Evolutionary conservation across 257 asterid species (phyloP).

Genomic region (Petunia axillaris): DNA sequence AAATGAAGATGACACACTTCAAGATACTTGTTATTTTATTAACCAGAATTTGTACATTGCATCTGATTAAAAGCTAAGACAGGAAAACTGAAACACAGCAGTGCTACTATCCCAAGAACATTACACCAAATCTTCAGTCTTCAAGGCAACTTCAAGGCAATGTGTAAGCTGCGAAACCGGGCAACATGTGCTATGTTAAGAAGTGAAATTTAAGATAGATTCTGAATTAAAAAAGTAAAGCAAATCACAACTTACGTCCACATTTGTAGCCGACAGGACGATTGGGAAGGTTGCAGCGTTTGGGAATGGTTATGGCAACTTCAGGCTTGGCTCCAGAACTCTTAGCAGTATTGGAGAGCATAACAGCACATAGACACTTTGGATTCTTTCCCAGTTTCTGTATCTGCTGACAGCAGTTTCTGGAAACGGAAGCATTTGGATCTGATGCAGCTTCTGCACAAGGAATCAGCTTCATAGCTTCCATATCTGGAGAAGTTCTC

Average conservation of each 20-base stretch:
- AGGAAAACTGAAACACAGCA: neutral
- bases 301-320: constrained; percentile 65
- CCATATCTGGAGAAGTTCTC: constrained; percentile 48
- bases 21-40: neutral
- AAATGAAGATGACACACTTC: too few relatives aligned
- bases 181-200: neutral
- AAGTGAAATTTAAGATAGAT: neutral
- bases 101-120: constrained; percentile 12
- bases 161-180: constrained; percentile 49
- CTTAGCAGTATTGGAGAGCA: constrained; percentile 73
- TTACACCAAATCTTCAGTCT: constrained; percentile 28
- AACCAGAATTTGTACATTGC: neutral
- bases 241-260: constrained; percentile 44
- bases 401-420: constrained; percentile 49
- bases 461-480: constrained; percentile 56
- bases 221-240: neutral
- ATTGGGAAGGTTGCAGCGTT: constrained; percentile 65
- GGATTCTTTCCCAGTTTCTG: constrained; percentile 46
- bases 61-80: neutral
- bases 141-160: constrained; percentile 65
- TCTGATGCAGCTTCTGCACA: constrained; percentile 51
- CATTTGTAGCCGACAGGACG: constrained; percentile 81
- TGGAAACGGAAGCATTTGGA: constrained; percentile 36
- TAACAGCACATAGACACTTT: constrained; percentile 61
- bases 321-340: constrained; percentile 55